These are phyloP conservation scores for Psidium friedrichsthalianum DNA, from an alignment of 345 rosid genomes.

Conservation along the genomic window DNA sequence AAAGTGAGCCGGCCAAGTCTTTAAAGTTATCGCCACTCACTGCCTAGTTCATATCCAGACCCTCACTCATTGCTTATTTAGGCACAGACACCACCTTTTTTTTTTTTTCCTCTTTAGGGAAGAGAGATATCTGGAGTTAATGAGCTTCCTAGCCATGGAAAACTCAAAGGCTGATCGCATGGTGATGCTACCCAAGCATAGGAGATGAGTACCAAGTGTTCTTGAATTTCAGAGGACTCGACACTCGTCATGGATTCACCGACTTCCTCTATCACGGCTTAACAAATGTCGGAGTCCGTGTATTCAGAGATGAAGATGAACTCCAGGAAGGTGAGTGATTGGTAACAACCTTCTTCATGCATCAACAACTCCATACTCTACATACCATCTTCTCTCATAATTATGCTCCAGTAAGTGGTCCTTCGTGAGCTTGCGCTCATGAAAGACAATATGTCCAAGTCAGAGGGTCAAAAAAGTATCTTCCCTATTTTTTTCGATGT, in stretches of 20 bases:
- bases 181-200: background rate
- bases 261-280: background rate
- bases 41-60: background rate
- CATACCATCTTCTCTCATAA: too few species aligned
- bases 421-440: background rate
- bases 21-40: background rate
- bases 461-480: background rate
- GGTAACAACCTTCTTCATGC: too few species aligned
- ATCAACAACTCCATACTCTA: background rate
- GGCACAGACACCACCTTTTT: background rate
- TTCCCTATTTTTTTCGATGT: background rate
- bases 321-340: background rate
- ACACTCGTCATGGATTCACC: background rate
- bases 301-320: background rate
- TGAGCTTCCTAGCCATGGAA: background rate
- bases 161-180: background rate
- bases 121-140: background rate
- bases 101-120: background rate
- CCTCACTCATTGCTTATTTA: background rate
- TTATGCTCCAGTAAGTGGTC: background rate
- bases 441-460: background rate
- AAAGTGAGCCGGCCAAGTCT: background rate
- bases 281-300: fast-evolving
- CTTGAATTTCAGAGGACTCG: background rate
- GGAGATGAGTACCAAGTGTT: background rate